Percentiles rank a stretch among this genome's conserved stretches.
Evolutionary conservation across 345 rosid genomes (phyloP).

Genomic region (Syzygium jambos): DNA sequence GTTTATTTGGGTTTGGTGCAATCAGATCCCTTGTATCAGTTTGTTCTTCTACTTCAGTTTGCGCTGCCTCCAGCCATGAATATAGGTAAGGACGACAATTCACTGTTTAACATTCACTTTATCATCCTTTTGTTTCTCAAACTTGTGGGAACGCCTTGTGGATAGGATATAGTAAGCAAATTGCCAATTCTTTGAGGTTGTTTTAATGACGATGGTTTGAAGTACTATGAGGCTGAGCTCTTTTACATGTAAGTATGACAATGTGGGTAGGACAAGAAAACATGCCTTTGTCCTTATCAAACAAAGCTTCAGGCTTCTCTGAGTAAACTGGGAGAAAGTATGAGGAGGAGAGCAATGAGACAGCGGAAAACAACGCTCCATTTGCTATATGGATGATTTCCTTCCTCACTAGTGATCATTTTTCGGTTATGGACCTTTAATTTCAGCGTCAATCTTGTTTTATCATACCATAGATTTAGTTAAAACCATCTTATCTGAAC

Average conservation of each 20-base stretch:
- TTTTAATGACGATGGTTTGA: neutral
- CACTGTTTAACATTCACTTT: neutral
- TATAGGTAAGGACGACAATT: slow-evolving; percentile 20
- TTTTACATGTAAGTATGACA: neutral
- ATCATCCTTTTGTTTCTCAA: neutral
- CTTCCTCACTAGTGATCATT: neutral
- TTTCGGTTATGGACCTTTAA: neutral
- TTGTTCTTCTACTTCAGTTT: slow-evolving; percentile 45
- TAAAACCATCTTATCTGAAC: neutral
- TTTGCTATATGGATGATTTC: neutral
- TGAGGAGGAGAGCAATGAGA: neutral
- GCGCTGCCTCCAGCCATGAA: slow-evolving; percentile 48
- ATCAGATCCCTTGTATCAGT: slow-evolving; percentile 31
- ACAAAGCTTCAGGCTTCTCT: neutral
- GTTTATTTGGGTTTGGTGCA: slow-evolving; percentile 17
- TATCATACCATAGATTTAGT: neutral
- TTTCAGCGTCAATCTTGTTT: neutral
- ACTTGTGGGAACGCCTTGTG: neutral
- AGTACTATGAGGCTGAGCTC: neutral
- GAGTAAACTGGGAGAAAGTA: neutral
- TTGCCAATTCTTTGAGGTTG: neutral
- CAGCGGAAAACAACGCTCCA: neutral
- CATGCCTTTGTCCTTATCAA: neutral
- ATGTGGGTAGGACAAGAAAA: neutral
- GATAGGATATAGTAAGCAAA: neutral